Conservation (phyloP, 2,329 filamentous ascomycete species). For the Lachnellula occidentalis region DNA sequence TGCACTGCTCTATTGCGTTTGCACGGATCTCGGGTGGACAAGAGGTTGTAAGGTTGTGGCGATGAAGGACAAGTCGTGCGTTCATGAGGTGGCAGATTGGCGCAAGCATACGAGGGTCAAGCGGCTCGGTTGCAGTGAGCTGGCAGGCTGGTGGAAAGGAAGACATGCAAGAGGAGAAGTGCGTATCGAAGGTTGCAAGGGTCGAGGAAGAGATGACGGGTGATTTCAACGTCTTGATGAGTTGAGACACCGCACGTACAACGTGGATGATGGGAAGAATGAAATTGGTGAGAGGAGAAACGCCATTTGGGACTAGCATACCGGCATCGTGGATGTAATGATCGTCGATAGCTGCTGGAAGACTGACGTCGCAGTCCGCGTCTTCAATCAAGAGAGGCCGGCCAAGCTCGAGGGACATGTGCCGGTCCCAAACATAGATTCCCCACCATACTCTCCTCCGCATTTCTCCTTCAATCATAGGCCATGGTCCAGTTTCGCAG, state of each 20-base stretch:
- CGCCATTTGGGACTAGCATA: slow-evolving; percentile 46
- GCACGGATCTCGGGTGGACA: slow-evolving; percentile 61
- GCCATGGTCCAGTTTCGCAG: slow-evolving; percentile 65
- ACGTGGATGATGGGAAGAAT: slow-evolving; percentile 78
- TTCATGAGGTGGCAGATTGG: slow-evolving; percentile 76
- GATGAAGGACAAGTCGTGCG: slow-evolving; percentile 76
- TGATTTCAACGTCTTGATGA: slow-evolving; percentile 66
- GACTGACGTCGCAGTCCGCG: slow-evolving; percentile 75
- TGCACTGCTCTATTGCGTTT: slow-evolving; percentile 72
- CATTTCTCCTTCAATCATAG: slow-evolving; percentile 77
- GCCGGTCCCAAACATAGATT: slow-evolving; percentile 81
- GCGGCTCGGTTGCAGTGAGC: slow-evolving; percentile 55
- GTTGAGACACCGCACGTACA: slow-evolving; percentile 67
- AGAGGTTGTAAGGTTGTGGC: slow-evolving; percentile 76
- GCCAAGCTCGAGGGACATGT: slow-evolving; percentile 73
- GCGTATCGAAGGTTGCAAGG: slow-evolving; percentile 72
- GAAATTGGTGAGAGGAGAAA: slow-evolving; percentile 58
- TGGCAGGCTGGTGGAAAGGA: slow-evolving; percentile 73
- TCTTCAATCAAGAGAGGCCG: slow-evolving; percentile 81
- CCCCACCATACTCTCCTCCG: slow-evolving; percentile 89
- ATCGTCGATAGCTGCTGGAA: slow-evolving; percentile 78
- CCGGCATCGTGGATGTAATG: slow-evolving; percentile 62
- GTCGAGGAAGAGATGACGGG: slow-evolving; percentile 60
- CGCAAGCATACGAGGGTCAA: slow-evolving; percentile 70
- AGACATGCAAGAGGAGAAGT: slow-evolving; percentile 70